phyloP scores from a whole-genome alignment of 257 asterid genomes.

The Leonotis leonurus region DNA sequence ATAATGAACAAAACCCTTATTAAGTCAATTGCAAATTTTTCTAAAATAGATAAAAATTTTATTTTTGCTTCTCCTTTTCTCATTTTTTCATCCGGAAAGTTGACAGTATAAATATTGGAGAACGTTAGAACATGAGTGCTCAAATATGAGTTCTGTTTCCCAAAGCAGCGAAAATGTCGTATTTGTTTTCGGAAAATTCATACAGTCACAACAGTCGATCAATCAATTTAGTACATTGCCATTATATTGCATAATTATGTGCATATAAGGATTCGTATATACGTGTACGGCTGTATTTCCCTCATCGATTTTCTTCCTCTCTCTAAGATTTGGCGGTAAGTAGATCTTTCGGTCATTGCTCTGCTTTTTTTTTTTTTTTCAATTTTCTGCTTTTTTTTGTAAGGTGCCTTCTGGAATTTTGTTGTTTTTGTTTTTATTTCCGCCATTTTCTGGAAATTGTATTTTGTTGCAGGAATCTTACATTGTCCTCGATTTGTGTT shows the following conservation, averaged over 20 bases:
- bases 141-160: conserved; percentile 15
- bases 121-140: conserved; percentile 15
- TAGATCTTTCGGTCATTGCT: conserved; percentile 33
- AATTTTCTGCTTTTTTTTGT: background rate
- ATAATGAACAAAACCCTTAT: background rate
- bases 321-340: conserved; percentile 50
- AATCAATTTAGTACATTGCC: conserved; percentile 1
- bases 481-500: conserved; percentile 15
- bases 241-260: background rate
- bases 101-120: conserved; percentile 27
- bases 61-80: background rate
- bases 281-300: conserved; percentile 23
- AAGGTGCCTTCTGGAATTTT: background rate
- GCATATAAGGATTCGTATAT: background rate
- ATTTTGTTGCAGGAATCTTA: conserved; percentile 4
- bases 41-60: background rate
- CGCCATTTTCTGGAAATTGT: background rate
- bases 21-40: background rate
- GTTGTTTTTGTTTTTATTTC: background rate
- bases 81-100: background rate
- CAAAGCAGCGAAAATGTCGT: conserved; percentile 44
- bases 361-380: conserved; percentile 2
- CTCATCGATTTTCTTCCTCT: conserved; percentile 30
- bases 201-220: background rate
- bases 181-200: background rate